These are phyloP conservation scores for Colletotrichum lentis DNA, from an alignment of 2,329 filamentous ascomycete species.

Conservation along the genomic window DNA sequence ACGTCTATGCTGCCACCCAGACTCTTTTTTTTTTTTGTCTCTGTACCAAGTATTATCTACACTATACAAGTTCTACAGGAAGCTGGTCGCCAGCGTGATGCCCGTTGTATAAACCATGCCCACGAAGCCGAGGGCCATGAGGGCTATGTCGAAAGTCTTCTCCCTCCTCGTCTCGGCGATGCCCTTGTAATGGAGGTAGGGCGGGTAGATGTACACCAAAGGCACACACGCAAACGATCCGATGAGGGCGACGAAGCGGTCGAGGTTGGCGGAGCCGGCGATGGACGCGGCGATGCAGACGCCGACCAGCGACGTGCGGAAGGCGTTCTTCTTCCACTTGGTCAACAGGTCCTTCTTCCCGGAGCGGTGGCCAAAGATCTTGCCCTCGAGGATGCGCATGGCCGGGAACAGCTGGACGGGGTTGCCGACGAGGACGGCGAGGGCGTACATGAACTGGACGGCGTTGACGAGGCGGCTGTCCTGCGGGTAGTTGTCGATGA, in stretches of 20 bases:
- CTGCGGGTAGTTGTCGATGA: constrained; percentile 80
- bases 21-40: too few species aligned
- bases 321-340: constrained; percentile 80
- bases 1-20: too few species aligned
- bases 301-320: constrained; percentile 65
- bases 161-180: constrained; percentile 64
- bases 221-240: constrained; percentile 98
- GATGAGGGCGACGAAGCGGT: constrained; percentile 95
- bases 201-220: constrained; percentile 86
- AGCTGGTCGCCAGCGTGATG: constrained; percentile 63
- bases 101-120: constrained; percentile 77
- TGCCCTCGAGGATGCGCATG: constrained; percentile 74
- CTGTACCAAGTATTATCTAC: background rate
- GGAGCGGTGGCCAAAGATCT: constrained; percentile 71
- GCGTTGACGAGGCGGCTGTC: constrained; percentile 75
- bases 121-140: constrained; percentile 69
- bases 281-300: constrained; percentile 69
- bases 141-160: constrained; percentile 66
- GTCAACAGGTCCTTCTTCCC: constrained; percentile 70
- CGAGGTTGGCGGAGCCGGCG: constrained; percentile 72
- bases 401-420: constrained; percentile 80
- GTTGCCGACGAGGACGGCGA: constrained; percentile 76
- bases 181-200: constrained; percentile 74
- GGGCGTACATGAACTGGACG: constrained; percentile 77
- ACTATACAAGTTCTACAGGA: constrained; percentile 40